These are phyloP conservation scores for Grosmannia serpens DNA, from an alignment of 2,329 filamentous ascomycete genomes.

Conservation along the genomic window DNA sequence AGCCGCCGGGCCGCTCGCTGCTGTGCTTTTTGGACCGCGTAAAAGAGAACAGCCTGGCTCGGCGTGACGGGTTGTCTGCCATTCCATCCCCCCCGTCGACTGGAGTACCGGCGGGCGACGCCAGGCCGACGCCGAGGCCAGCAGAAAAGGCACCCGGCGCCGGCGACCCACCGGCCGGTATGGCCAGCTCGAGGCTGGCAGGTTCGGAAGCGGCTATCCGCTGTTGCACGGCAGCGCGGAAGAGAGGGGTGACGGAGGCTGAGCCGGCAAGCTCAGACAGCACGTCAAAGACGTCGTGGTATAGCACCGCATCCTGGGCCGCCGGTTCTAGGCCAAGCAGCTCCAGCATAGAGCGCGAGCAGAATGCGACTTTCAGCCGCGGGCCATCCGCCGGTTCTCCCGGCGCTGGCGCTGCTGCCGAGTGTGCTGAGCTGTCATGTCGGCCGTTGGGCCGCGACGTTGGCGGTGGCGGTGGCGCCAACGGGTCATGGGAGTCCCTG, in stretches of 20 bases:
- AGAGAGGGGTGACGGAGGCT: constrained; percentile 29
- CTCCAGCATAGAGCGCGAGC: constrained; percentile 25
- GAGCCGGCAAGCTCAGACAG: constrained; percentile 35
- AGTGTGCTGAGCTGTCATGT: constrained; percentile 2
- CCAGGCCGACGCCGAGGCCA: constrained; percentile 6
- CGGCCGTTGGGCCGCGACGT: constrained; percentile 3
- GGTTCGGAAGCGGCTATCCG: constrained; percentile 17
- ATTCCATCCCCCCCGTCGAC: not conserved
- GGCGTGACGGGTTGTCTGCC: not conserved
- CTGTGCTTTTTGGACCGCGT: not conserved
- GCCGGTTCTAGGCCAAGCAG: constrained; percentile 30
- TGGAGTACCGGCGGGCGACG: constrained; percentile 1
- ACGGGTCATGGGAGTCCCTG: constrained; percentile 11
- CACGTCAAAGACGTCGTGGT: constrained; percentile 44
- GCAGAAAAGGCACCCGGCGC: constrained; percentile 2
- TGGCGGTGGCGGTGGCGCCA: constrained; percentile 9
- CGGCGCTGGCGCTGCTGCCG: not conserved
- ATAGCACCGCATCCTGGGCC: constrained; percentile 24
- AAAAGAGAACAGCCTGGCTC: constrained; percentile 4
- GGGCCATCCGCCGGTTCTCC: constrained; percentile 7
- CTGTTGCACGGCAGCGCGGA: constrained; percentile 32
- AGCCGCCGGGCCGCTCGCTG: not conserved
- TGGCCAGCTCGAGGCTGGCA: constrained; percentile 9
- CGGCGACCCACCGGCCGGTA: constrained; percentile 6
- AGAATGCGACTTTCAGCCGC: constrained; percentile 31